Base-by-base conservation (phyloP, 2,329 filamentous ascomycete genomes). In the Calonectria multiphialidica region DNA sequence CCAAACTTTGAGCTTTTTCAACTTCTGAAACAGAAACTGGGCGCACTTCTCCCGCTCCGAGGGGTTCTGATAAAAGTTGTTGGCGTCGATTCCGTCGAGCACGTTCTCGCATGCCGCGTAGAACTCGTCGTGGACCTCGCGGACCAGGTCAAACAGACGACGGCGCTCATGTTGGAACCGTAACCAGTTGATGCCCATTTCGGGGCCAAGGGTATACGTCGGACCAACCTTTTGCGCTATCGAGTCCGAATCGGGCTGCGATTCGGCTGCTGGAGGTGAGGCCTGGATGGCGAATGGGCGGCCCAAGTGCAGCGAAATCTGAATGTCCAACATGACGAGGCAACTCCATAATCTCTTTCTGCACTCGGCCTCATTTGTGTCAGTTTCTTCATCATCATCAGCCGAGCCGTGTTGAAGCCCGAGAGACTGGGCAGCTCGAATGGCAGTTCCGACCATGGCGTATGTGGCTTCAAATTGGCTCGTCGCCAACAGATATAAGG, bases 401-500 rank as follows among this genome's bases (percentile, higher is more conserved):
- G 53, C n/a, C n/a, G 33, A 25, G 5, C 66, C 45, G 7, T 72
- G 28, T 44, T 78, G 76, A 1, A 79, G 42, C 0, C 77, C 75
- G n/a, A 79, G 68, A 2, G 74, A 75, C 49, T 76, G 69, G 8
- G 76, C 76, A 2, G 68, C 35, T 18, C 72, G 50, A 10, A 78
- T 61, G 0, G 76, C 77, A 13, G 72, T 74, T 28, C 77, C 73
- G 16, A 62, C 23, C 69, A 75, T 70, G 33, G 59, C 59, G 28
- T 75, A 74, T 3, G 77, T 77, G 2, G 77, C 72, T 15, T 79
- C 76, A 5, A 63, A 44, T 23, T 78, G 72, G 1, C 63, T 53
- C 0, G 68, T 64, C 1, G 75, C 66, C 12, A 75, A 28, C 13
- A 89, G 82, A 73, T 88, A 90, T 6, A 87, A 74, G 21, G 80